A percentile compares a stretch with the other conserved stretches of the same genome.
Evolutionary conservation across 164 flowering plant genomes (phyloP).

Genomic region (Piper betle): DNA sequence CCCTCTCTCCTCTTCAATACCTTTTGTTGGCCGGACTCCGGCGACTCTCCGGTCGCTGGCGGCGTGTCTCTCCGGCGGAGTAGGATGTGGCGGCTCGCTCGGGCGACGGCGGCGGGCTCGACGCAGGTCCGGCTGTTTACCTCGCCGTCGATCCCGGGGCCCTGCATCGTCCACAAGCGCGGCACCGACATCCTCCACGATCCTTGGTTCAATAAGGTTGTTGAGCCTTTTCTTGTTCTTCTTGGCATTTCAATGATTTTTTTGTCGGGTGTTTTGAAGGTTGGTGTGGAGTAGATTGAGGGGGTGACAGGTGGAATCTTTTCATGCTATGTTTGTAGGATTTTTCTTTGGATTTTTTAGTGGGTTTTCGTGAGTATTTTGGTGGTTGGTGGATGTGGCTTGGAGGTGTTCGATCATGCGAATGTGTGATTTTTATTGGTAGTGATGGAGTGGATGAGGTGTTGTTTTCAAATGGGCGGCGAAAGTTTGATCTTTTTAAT

Average conservation of each 20-base stretch:
- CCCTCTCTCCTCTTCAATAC: too few relatives aligned
- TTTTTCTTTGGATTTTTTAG: too few relatives aligned
- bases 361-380: too few relatives aligned
- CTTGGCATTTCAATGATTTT: neutral
- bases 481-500: too few relatives aligned
- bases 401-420: too few relatives aligned
- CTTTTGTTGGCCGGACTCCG: neutral
- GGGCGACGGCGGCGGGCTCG: constrained; percentile 17
- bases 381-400: too few relatives aligned
- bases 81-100: constrained; percentile 19
- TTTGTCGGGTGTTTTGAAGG: too few relatives aligned
- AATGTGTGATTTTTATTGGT: too few relatives aligned
- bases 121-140: constrained; percentile 42
- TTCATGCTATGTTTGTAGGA: neutral
- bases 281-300: too few relatives aligned
- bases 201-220: constrained; percentile 98
- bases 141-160: constrained; percentile 48
- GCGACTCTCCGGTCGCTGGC: neutral
- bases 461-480: too few relatives aligned
- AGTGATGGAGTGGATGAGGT: too few relatives aligned
- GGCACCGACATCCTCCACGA: constrained; percentile 97
- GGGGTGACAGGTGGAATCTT: too few relatives aligned
- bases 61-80: neutral
- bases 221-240: neutral
- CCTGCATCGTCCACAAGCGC: constrained; percentile 90